Conservation (phyloP, 1,284 basidiomycete genomes). For the Fomes fomentarius region DNA sequence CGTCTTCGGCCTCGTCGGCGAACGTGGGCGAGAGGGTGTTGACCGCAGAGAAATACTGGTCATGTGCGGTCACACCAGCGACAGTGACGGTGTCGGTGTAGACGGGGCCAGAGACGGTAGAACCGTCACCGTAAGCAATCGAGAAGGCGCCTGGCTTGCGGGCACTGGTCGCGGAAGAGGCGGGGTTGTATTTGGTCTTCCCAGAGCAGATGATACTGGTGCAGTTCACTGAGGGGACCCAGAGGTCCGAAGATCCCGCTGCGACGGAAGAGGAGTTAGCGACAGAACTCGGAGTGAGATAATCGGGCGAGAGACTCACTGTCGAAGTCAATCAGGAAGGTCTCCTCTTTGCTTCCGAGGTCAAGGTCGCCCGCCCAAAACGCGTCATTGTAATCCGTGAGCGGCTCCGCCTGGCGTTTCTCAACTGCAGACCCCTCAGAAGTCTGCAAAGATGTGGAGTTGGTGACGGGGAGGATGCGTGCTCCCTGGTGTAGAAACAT, state of each 20-base stretch:
- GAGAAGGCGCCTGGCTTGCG: constrained; percentile 31
- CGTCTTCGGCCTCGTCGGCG: constrained; percentile 24
- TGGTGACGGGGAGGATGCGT: constrained; percentile 10
- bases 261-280: too few relatives aligned
- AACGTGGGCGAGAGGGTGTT: constrained; percentile 19
- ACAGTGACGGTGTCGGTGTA: constrained; percentile 38
- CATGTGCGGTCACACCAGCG: constrained; percentile 20
- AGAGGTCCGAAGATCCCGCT: constrained; percentile 39
- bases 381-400: constrained; percentile 16
- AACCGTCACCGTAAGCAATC: constrained; percentile 46
- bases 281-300: constrained; percentile 17
- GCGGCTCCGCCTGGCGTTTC: constrained; percentile 13
- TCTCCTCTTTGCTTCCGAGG: constrained; percentile 16
- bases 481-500: too few relatives aligned
- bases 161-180: constrained; percentile 34
- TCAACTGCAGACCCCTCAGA: too few relatives aligned
- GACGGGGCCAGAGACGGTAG: constrained; percentile 39
- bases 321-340: constrained; percentile 27
- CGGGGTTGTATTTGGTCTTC: constrained; percentile 37
- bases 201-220: constrained; percentile 30
- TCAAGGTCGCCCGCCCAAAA: constrained; percentile 22
- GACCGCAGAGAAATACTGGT: constrained; percentile 29
- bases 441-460: constrained; percentile 1
- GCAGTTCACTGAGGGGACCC: constrained; percentile 43
- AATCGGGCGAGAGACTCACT: constrained; percentile 14